These are phyloP conservation scores for Fusarium sp. DNA, from an alignment of 2,329 filamentous ascomycete genomes.

Conservation along the genomic window DNA sequence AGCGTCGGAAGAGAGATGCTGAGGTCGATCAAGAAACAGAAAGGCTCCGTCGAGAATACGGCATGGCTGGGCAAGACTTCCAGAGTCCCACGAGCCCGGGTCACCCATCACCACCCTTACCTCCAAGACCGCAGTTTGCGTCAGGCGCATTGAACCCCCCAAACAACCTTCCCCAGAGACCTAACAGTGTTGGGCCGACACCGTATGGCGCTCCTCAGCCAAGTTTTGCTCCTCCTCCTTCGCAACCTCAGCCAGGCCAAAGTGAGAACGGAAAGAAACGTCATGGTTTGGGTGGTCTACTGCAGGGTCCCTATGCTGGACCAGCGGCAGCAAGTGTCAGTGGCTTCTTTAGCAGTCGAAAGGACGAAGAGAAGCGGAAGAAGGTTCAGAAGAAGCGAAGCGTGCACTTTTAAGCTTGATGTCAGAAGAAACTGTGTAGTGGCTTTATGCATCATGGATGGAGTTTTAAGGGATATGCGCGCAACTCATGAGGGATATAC, in stretches of 20 bases:
- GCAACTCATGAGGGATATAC: conserved; percentile 38
- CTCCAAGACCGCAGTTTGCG: conserved; percentile 43
- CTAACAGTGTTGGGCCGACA: conserved; percentile 57
- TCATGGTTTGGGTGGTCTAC: conserved; percentile 43
- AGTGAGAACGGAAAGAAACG: conserved; percentile 37
- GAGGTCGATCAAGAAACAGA: conserved; percentile 84
- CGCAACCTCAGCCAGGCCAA: conserved; percentile 30
- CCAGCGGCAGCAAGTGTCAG: conserved; percentile 56
- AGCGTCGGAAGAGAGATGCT: conserved; percentile 62
- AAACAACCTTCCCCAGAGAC: conserved; percentile 53
- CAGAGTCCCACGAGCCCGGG: conserved; percentile 32
- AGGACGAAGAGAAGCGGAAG: conserved; percentile 52
- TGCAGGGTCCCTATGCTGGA: conserved; percentile 48
- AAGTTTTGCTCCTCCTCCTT: conserved; percentile 36
- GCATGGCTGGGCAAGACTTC: conserved; percentile 59
- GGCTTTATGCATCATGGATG: background rate
- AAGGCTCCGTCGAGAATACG: conserved; percentile 75
- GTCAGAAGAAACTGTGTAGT: background rate
- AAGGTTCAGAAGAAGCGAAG: conserved; percentile 60
- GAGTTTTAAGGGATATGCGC: conserved; percentile 14
- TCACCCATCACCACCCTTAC: conserved; percentile 47
- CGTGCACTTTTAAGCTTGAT: conserved; percentile 51
- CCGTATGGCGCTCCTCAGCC: conserved; percentile 31
- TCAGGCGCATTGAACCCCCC: conserved; percentile 31
- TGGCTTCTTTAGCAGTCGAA: conserved; percentile 52